Conservation (phyloP, 2,329 filamentous ascomycete species). For the Colletotrichum gloeosporioides region DNA sequence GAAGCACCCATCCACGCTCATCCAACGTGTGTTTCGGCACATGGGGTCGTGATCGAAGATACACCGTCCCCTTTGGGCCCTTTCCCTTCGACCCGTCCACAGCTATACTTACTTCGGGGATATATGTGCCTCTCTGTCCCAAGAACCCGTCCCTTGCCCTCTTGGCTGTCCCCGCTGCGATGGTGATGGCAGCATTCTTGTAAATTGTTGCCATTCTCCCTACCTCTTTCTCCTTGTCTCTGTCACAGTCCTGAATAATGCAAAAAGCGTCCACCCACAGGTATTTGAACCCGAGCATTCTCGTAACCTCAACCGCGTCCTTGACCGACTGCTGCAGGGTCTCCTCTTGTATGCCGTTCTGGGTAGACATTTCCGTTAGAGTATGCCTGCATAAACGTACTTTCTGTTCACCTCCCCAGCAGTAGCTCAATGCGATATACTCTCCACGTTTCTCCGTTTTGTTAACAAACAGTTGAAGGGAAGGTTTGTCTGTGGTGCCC, state of each 20-base stretch:
- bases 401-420: constrained; percentile 20
- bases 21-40: constrained; percentile 4
- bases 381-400: background rate
- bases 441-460: background rate
- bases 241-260: constrained; percentile 21
- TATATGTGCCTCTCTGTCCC: background rate
- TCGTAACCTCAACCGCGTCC: constrained; percentile 16
- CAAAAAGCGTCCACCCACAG: constrained; percentile 26
- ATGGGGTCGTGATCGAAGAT: background rate
- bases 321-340: background rate
- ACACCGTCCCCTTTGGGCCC: background rate
- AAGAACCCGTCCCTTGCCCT: background rate
- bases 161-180: background rate
- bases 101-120: background rate
- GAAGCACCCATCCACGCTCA: constrained; percentile 21
- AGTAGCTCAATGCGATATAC: constrained; percentile 26
- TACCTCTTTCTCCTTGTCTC: constrained; percentile 16
- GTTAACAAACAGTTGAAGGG: background rate
- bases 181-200: constrained; percentile 10
- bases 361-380: background rate
- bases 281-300: constrained; percentile 12
- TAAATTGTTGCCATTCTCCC: constrained; percentile 16
- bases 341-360: background rate
- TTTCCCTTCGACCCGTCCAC: background rate
- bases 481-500: background rate